These are phyloP conservation scores for Fistulinella cinereoalba DNA, from an alignment of 1,284 basidiomycete genomes.

Conservation along the genomic window DNA sequence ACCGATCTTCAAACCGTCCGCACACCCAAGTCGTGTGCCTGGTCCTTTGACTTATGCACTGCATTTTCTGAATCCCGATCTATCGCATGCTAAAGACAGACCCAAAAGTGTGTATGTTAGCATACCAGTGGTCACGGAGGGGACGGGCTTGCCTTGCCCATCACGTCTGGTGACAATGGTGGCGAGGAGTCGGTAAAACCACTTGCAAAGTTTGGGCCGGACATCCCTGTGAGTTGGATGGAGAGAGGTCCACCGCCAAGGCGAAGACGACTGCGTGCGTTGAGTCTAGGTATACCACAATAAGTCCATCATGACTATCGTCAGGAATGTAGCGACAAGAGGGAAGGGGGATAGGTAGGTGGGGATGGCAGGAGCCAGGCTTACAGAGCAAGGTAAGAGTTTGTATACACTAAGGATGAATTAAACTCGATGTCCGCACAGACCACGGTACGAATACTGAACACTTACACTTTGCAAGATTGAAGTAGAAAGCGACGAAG, in stretches of 20 bases:
- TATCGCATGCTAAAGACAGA: background rate
- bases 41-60: conserved; percentile 10
- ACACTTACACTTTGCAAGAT: conserved; percentile 17
- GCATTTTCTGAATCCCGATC: conserved; percentile 12
- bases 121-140: too few relatives aligned
- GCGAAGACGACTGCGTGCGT: conserved; percentile 11
- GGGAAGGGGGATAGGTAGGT: background rate
- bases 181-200: conserved; percentile 3
- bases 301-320: background rate
- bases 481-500: conserved; percentile 23
- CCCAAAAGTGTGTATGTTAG: background rate
- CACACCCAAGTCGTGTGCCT: background rate
- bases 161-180: background rate
- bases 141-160: conserved; percentile 3
- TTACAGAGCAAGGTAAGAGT: conserved; percentile 21
- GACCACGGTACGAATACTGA: too few relatives aligned
- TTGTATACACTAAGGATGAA: conserved; percentile 21
- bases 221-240: conserved; percentile 11
- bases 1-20: conserved; percentile 1
- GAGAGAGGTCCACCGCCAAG: conserved; percentile 1
- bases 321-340: background rate
- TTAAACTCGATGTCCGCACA: too few relatives aligned
- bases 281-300: conserved; percentile 7
- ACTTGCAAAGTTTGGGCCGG: conserved; percentile 5
- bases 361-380: background rate